Evolutionary conservation across 768 basidiomycete species (phyloP).

Genomic region (Arthromyces matolae): DNA sequence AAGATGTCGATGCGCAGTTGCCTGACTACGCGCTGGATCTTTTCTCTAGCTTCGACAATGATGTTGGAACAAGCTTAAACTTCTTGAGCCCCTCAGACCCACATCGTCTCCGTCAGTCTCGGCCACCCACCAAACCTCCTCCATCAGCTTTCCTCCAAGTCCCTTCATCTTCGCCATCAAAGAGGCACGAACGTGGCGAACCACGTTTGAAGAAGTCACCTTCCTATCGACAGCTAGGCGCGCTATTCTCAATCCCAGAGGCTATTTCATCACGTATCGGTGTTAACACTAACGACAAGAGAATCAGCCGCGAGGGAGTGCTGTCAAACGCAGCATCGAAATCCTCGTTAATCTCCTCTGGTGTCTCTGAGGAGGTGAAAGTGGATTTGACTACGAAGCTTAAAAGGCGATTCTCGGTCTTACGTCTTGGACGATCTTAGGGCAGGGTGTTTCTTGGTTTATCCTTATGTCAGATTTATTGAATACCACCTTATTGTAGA

Average conservation of each 20-base stretch:
- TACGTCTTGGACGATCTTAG: conserved; percentile 10
- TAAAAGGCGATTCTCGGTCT: conserved; percentile 15
- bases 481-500: not conserved
- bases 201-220: not conserved
- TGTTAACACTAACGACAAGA: conserved; percentile 3
- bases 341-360: conserved; percentile 3
- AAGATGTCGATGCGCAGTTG: conserved; percentile 12
- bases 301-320: not conserved
- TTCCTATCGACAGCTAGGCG: conserved; percentile 5
- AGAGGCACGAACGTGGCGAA: not conserved
- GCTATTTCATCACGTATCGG: conserved; percentile 14
- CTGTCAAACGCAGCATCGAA: not conserved
- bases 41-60: conserved; percentile 17
- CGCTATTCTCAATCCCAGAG: conserved; percentile 13
- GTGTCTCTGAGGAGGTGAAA: conserved; percentile 1
- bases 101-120: not conserved
- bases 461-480: not conserved
- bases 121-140: not conserved
- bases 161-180: conserved; percentile 5
- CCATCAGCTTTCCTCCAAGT: conserved; percentile 12
- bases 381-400: conserved; percentile 12
- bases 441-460: not conserved
- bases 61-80: conserved; percentile 1
- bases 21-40: conserved; percentile 21
- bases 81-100: not conserved